Base-by-base conservation (phyloP, 768 basidiomycete species). In the Melanogaster broomeanus region DNA sequence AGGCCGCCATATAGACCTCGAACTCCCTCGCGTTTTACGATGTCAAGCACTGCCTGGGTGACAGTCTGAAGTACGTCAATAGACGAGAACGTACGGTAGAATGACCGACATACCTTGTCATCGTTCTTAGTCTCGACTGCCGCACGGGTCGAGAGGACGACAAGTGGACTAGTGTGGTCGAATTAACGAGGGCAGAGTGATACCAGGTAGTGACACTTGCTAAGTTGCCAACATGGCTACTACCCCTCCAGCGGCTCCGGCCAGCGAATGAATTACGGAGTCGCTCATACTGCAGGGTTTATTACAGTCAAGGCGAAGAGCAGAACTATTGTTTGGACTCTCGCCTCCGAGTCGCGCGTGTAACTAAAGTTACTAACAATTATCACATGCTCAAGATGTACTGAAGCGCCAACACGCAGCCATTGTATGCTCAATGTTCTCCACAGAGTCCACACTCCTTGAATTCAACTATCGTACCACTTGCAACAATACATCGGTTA, bases 211-310 rank as follows among this genome's bases (percentile, higher is more conserved):
- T 18, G 30, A 55, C 45, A 67, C 87, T 70, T 58, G 88, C 93
- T 92, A 92, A 48, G 90, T 93, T 31, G 78, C 84, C n/a, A 82
- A 80, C 94, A 98, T 97, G 21, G 96, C 93, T 7, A 82, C 68
- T 61, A 96, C 87, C 22, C 96, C 96, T 42, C 93, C 95, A 1
- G 87, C 82, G 16, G 93, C 93, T 12, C 97, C 97, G 16, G 95
- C 90, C 12, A 90, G 62, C 33, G 95, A 82, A 60, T 98, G 93
- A 25, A 97, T 87, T 13, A 84, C 71, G 42, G 91, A 92, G 70
- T 98, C 91, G 53, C 77, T 81, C 81, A 85, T 83, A 39, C 67
- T 43, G 34, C 13, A 37, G 30, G 24, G 22, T 39, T 31, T 31
- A 13, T 31, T 31, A 31, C 12, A 10, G 31, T 31, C 11, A 13